These are phyloP conservation scores for Phytopythium cucurbitacearum DNA, from an alignment of 352 stramenopile genomes.

Conservation along the genomic window DNA sequence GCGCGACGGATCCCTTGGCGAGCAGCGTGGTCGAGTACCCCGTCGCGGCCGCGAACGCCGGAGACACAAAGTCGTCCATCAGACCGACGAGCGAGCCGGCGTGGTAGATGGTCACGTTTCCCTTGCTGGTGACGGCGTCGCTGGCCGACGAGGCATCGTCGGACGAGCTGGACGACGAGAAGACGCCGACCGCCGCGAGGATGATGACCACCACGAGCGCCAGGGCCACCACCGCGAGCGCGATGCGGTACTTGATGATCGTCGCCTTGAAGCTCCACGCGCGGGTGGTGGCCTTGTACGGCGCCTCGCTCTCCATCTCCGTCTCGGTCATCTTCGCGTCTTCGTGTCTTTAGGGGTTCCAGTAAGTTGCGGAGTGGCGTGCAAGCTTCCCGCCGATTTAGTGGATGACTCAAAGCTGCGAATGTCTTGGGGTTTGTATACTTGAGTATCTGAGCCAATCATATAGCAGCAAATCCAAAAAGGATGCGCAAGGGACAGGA, in stretches of 20 bases:
- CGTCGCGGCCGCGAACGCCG: slow-evolving; percentile 23
- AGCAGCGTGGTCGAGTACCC: slow-evolving; percentile 20
- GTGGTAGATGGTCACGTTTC: slow-evolving; percentile 31
- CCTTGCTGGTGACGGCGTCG: slow-evolving; percentile 3
- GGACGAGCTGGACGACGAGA: slow-evolving; percentile 15
- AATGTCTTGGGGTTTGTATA: too few species aligned
- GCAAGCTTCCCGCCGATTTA: too few species aligned
- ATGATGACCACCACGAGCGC: slow-evolving; percentile 20
- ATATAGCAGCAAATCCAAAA: too few species aligned
- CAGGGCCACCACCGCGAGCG: slow-evolving; percentile 15
- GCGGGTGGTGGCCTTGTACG: slow-evolving; percentile 20
- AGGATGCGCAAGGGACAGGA: too few species aligned
- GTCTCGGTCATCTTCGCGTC: background rate
- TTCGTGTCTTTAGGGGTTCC: too few species aligned
- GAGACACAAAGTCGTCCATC: slow-evolving; percentile 20
- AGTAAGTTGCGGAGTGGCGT: too few species aligned
- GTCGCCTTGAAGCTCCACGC: slow-evolving; percentile 28
- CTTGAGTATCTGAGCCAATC: too few species aligned
- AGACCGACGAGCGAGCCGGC: slow-evolving; percentile 22
- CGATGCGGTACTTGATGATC: slow-evolving; percentile 27
- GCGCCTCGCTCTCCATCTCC: slow-evolving; percentile 10
- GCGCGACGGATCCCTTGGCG: slow-evolving; percentile 26
- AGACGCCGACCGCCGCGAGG: slow-evolving; percentile 17
- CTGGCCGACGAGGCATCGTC: slow-evolving; percentile 4
- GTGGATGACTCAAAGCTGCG: too few species aligned